Base-by-base conservation (phyloP, 306 rosid genomes). In the Cucumis hystrix region DNA sequence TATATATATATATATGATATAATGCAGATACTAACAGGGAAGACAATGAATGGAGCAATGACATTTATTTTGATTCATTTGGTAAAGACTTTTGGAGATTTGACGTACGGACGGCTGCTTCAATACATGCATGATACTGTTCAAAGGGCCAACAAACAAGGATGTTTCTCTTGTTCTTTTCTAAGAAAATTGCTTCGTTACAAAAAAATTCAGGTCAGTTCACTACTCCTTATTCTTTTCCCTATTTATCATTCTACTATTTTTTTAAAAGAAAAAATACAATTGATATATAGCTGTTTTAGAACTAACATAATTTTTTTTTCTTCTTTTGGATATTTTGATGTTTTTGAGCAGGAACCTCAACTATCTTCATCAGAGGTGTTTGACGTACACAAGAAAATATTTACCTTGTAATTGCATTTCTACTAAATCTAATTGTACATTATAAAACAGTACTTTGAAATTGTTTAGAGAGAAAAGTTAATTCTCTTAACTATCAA, bases 1-100 rank as follows among this genome's bases (percentile, higher is more conserved):
- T 45, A 3, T 45, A 45, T 45, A 28, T 28, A 28, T 28, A 28
- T 28, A 28, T 28, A 28, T 28, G 2, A 28, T 33, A 4, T 33
- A 12, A 2, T 33, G 76, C 82, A 93, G 97, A 88, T 83, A 77
- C 83, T 89, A 73, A 57, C 84, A 23, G 84, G 87, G 37, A 83
- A 84, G 58, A 70, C 71, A 51, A 89, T 87, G 95, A 84, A 89
- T 60, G 98, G 97, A 62, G 93, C 89, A 17, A 77, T 92, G 85
- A 92, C 97, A 18, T 92, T 66, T 83, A 74, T 88, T 52, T 63
- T 92, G 8, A 81, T 87, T 41, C 43, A 87, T 60, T 20, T 75
- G 61, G 6, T 87, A 0, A 81, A 23, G 77, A 78, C 51, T 10
- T 17, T 30, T 17, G 80, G 57, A 20, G 62, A 60, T 4, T 49